phyloP scores from a whole-genome alignment of 2,329 filamentous ascomycete species.

The Penicillium sp. region DNA sequence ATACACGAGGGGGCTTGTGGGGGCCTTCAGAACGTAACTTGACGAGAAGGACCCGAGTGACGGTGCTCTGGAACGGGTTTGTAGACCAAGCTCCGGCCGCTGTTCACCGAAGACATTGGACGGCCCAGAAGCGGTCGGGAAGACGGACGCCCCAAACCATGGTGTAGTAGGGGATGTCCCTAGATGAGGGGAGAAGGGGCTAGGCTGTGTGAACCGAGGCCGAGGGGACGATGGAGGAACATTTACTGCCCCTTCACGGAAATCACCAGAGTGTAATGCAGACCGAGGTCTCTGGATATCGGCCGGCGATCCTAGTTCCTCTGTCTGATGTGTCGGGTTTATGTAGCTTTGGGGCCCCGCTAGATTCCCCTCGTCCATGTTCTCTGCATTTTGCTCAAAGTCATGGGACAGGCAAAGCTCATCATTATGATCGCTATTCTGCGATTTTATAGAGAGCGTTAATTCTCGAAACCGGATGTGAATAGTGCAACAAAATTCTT shows the following conservation, averaged over 20 bases:
- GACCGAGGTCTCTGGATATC: constrained; percentile 82
- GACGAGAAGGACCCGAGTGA: constrained; percentile 71
- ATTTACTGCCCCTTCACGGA: constrained; percentile 47
- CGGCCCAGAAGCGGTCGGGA: constrained; percentile 19
- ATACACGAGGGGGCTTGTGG: constrained; percentile 89
- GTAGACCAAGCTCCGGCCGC: constrained; percentile 9
- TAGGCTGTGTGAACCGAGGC: constrained; percentile 20
- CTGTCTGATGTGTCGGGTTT: constrained; percentile 38
- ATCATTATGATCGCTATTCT: constrained; percentile 1
- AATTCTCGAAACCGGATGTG: background rate
- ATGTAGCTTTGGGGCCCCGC: constrained; percentile 7
- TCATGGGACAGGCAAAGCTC: constrained; percentile 27
- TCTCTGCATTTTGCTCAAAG: constrained; percentile 18
- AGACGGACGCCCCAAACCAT: constrained; percentile 49
- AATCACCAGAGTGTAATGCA: constrained; percentile 64
- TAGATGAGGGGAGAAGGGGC: constrained; percentile 20
- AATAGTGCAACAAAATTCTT: background rate
- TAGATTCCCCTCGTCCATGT: constrained; percentile 11
- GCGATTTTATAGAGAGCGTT: constrained; percentile 12
- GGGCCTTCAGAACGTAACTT: constrained; percentile 80
- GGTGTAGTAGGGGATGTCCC: constrained; percentile 57
- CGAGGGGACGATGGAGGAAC: constrained; percentile 22
- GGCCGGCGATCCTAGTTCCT: constrained; percentile 54
- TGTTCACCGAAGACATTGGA: constrained; percentile 17
- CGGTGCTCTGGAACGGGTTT: constrained; percentile 51